Evolutionary conservation across 2,329 filamentous ascomycete genomes (phyloP), one percentile per base, ranked within the genome.

Genomic region (Sporothrix variecibatus): DNA sequence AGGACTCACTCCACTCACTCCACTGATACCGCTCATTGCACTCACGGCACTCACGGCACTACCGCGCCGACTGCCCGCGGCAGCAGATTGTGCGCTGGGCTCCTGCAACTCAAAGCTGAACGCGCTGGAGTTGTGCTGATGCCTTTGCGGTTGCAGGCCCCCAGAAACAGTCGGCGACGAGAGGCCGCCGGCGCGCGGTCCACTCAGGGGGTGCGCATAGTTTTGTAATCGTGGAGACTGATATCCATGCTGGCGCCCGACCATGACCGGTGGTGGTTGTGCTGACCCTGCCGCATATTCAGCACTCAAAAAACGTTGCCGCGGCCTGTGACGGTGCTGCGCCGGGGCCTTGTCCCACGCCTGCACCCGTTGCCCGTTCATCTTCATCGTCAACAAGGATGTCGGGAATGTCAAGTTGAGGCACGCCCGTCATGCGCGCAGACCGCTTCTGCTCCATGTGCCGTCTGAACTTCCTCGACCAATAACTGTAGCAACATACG

Each of bases 321-420:
- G 62, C 71, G 70, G 40, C 72, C 68, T 53, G 64, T 3, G 68
- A 43, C 75, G 60, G 79, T 78, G 72, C 80, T 75, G 75, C 81
- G 79, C 75, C 79, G 76, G 77, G 77, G 79, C n/a, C 60, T 77
- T 58, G 74, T 40, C 49, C 70, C 49, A 58, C 75, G 28, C 73
- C 67, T 56, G 73, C 72, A 58, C 75, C 74, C 77, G 78, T 79
- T 46, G 78, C 79, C 77, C 77, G 82, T 72, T 87, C 87, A 60
- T 89, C 88, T 76, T 94, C 91, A 74, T 95, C 92, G 77, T 98
- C 94, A 28, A 98, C 93, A 76, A 93, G 91, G 76, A 98, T 97
- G 80, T 97, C 94, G 0, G 95, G 95, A 34, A 97, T 92, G 26
- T 90, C 91, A 77, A 97, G 90, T 77, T 93, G 90, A 2, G 95